These are phyloP conservation scores for Drechslera avenae DNA, from an alignment of 2,329 filamentous ascomycete species.

Conservation along the genomic window DNA sequence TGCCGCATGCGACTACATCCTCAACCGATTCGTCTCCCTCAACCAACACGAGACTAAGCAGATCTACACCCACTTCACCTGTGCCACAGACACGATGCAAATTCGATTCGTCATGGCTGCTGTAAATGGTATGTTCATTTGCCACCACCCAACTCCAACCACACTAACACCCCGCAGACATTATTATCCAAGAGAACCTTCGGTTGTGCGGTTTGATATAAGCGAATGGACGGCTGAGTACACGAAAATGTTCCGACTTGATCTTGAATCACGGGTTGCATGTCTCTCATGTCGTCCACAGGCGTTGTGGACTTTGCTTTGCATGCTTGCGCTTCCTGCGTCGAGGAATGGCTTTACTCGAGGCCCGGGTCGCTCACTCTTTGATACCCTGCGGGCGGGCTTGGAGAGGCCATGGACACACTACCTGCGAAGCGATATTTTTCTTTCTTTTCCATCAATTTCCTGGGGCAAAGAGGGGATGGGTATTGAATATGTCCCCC, in stretches of 20 bases:
- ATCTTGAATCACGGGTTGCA: conserved; percentile 45
- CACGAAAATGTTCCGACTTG: conserved; percentile 36
- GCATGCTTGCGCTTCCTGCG: conserved; percentile 27
- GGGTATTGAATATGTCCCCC: conserved; percentile 16
- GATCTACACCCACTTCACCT: conserved; percentile 99
- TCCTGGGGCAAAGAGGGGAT: conserved; percentile 15
- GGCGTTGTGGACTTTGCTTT: conserved; percentile 47
- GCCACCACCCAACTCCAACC: neutral
- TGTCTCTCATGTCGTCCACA: conserved; percentile 44
- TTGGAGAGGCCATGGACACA: conserved; percentile 22
- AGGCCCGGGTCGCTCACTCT: conserved; percentile 38
- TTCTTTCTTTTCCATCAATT: conserved; percentile 16
- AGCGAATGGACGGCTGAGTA: conserved; percentile 41
- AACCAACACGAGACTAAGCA: conserved; percentile 99
- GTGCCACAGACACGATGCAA: conserved; percentile 97
- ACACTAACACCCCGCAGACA: conserved; percentile 70
- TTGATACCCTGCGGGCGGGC: conserved; percentile 44
- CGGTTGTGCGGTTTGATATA: conserved; percentile 96
- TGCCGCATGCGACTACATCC: conserved; percentile 96
- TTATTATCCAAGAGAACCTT: conserved; percentile 99
- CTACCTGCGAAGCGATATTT: conserved; percentile 28
- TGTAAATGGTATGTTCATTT: conserved; percentile 78
- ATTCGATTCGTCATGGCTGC: conserved; percentile 99
- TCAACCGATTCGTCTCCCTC: conserved; percentile 96
- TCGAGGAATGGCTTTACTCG: conserved; percentile 39